Conservation (phyloP, 768 basidiomycete species). For the Lactifluus pinguis region DNA sequence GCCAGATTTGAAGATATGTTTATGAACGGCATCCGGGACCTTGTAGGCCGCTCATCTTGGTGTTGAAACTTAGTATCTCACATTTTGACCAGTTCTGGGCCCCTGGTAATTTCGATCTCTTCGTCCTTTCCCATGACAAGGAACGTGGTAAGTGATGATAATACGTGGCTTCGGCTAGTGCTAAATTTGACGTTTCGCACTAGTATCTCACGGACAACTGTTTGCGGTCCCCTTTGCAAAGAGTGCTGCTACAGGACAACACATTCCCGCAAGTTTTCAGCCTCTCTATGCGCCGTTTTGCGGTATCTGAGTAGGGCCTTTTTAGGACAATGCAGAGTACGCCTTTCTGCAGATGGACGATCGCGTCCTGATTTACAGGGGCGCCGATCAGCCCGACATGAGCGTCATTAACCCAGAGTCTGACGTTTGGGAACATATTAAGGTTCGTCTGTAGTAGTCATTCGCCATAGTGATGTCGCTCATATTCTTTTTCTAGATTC, state of each 20-base stretch:
- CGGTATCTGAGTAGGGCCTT: neutral
- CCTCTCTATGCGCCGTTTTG: neutral
- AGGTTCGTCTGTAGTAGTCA: slow-evolving; percentile 33
- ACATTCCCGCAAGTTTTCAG: slow-evolving; percentile 62
- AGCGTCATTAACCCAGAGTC: slow-evolving; percentile 97
- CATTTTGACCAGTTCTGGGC: slow-evolving; percentile 71
- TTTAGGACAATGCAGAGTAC: slow-evolving; percentile 88
- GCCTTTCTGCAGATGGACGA: slow-evolving; percentile 96
- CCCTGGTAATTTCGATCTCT: slow-evolving; percentile 84
- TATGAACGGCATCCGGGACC: slow-evolving; percentile 66
- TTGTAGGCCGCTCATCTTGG: slow-evolving; percentile 41
- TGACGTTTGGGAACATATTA: slow-evolving; percentile 97
- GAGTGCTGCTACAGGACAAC: slow-evolving; percentile 85
- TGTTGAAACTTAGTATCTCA: slow-evolving; percentile 1
- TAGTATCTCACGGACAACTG: slow-evolving; percentile 60
- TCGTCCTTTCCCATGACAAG: slow-evolving; percentile 54
- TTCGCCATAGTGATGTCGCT: neutral
- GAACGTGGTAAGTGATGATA: slow-evolving; percentile 37
- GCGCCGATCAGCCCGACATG: slow-evolving; percentile 96
- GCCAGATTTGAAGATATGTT: slow-evolving; percentile 68
- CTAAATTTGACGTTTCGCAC: neutral
- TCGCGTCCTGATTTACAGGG: slow-evolving; percentile 84
- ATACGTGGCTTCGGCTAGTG: neutral
- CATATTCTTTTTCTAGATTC: slow-evolving; percentile 47
- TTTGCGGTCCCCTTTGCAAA: slow-evolving; percentile 90